Conservation (phyloP, 2,329 filamentous ascomycete genomes). For the Ceratocystiopsis minuta region DNA sequence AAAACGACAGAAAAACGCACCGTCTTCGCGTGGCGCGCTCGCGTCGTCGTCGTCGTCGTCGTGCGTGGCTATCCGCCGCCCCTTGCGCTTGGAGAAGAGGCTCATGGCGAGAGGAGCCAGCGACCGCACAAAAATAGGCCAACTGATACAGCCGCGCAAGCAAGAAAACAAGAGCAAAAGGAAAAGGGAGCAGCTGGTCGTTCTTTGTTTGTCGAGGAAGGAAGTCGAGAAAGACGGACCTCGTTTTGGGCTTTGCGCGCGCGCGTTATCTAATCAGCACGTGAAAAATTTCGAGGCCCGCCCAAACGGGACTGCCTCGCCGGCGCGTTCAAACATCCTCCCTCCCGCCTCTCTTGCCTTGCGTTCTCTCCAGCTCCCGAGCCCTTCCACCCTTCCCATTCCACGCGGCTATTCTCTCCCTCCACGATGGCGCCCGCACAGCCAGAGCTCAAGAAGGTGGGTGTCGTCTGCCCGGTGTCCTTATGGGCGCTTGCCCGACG, state of each 20-base stretch:
- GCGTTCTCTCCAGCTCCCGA: constrained; percentile 12
- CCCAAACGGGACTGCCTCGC: background rate
- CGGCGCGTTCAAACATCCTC: background rate
- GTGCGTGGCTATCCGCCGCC: constrained; percentile 55
- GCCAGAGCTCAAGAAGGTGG: constrained; percentile 95
- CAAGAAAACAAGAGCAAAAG: too few relatives aligned
- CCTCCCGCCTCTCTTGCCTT: background rate
- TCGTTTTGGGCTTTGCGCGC: too few relatives aligned
- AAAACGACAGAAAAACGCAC: too few relatives aligned
- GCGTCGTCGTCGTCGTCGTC: constrained; percentile 41
- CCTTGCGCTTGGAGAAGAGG: constrained; percentile 46
- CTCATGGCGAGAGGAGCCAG: constrained; percentile 21
- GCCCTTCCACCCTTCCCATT: background rate
- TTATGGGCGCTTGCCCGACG: background rate
- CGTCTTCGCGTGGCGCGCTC: too few relatives aligned
- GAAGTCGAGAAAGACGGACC: background rate
- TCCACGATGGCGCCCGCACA: constrained; percentile 89
- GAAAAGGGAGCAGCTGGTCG: background rate
- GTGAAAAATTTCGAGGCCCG: background rate
- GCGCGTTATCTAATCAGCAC: background rate
- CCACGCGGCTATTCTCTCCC: background rate
- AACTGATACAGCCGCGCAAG: too few relatives aligned
- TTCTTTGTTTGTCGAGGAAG: background rate
- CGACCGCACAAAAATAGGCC: constrained; percentile 11
- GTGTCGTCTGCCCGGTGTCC: background rate